phyloP scores from a whole-genome alignment of 768 basidiomycete genomes.

The Dentipellis sp. region DNA sequence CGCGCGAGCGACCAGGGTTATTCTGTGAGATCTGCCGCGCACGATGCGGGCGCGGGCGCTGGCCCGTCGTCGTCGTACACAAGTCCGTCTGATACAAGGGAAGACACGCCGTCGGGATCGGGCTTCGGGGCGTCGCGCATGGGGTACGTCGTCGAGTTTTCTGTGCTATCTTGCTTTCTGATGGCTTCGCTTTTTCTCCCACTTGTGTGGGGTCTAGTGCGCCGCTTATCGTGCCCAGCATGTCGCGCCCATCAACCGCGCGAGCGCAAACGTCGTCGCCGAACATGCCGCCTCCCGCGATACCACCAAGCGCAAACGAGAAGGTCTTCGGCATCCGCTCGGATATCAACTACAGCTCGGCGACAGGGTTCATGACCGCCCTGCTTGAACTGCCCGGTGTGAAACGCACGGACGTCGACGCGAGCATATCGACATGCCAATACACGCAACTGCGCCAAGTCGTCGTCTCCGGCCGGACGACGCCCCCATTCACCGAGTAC shows the following conservation, averaged over 20 bases:
- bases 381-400: constrained; percentile 67
- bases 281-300: neutral
- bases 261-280: neutral
- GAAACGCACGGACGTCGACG: constrained; percentile 43
- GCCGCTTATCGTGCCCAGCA: constrained; percentile 3
- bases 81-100: neutral
- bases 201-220: constrained; percentile 7
- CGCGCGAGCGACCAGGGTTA: constrained; percentile 9
- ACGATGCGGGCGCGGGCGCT: neutral
- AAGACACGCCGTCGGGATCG: neutral
- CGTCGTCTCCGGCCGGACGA: constrained; percentile 39
- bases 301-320: neutral
- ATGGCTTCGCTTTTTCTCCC: neutral
- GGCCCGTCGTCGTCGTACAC: neutral
- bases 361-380: constrained; percentile 42
- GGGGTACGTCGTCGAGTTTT: constrained; percentile 10
- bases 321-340: constrained; percentile 39
- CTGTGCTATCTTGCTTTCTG: neutral
- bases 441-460: constrained; percentile 58
- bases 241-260: neutral
- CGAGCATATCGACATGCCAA: constrained; percentile 50
- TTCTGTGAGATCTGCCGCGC: constrained; percentile 3
- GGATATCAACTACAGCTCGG: constrained; percentile 49
- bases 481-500: constrained; percentile 29
- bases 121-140: constrained; percentile 9